Evolutionary conservation across 2,329 filamentous ascomycete genomes (phyloP).

Genomic region (Monilinia aucupariae): DNA sequence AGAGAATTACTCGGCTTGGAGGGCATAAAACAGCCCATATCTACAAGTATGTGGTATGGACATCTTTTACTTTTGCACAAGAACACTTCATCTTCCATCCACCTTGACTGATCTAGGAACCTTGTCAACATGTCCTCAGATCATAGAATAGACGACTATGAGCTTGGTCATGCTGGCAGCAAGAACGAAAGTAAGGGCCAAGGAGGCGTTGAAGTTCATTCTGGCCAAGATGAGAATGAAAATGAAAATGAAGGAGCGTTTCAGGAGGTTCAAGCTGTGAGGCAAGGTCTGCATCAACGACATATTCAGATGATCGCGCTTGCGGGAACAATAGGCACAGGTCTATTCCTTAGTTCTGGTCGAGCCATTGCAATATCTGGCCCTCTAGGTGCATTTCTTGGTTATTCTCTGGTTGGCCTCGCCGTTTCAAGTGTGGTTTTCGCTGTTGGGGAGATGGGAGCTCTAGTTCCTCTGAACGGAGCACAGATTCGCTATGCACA

Average conservation of each 20-base stretch:
- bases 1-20: not conserved
- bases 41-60: not conserved
- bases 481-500: constrained; percentile 35
- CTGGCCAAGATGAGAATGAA: not conserved
- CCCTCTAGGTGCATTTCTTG: constrained; percentile 42
- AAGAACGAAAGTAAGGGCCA: not conserved
- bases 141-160: not conserved
- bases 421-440: constrained; percentile 44
- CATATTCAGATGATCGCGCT: constrained; percentile 42
- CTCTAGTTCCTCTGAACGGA: constrained; percentile 35
- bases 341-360: constrained; percentile 49
- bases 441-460: constrained; percentile 35
- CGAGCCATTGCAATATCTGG: constrained; percentile 44
- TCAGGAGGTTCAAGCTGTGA: constrained; percentile 1
- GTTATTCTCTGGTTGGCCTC: constrained; percentile 32
- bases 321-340: constrained; percentile 44
- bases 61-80: not conserved
- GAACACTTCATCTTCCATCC: no score
- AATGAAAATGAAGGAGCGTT: not conserved
- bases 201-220: not conserved
- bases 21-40: not conserved
- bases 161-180: constrained; percentile 5
- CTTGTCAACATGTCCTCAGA: not conserved
- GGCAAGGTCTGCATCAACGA: constrained; percentile 32
- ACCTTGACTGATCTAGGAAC: not conserved